Evolutionary conservation across 768 basidiomycete genomes (phyloP), one percentile per base, ranked within the genome.

Genomic region (Piloderma croceum): DNA sequence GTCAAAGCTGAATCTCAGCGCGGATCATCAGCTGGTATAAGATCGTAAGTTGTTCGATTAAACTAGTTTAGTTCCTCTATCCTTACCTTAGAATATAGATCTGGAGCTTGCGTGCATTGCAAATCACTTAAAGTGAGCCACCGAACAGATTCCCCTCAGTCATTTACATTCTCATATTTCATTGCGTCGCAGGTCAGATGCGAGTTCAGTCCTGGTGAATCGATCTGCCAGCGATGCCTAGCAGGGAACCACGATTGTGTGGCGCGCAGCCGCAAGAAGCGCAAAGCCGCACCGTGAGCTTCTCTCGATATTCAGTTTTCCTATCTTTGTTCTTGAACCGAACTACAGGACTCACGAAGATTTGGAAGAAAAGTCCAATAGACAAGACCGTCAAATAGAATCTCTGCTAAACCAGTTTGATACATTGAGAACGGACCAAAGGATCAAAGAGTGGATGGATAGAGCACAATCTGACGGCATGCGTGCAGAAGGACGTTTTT

Each of bases 51-150:
- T 39, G 21, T 18, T 25, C 24, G 24, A 15, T 17, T 39, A 11
- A 20, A 11, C 12, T 29, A 9, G 38, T 39, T 12, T 5, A 3
- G 6, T 39, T 25, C 22, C 38, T 23, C 15, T 29, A 13, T 10
- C 24, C 11, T 17, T 18, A 34, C 13, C 23, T 34, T 39, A n/a
- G 19, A 20, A 24, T 10, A 27, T 37, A 76, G 76, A 24, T 62
- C 68, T 39, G 71, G 73, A 19, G 76, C 75, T 22, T 77, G 76
- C 54, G 68, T 73, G 20, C 71, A 77, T 43, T 78, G 76, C 57
- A 77, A 78, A 56, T 71, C 73, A 5, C 63, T 77, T 32, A 78
- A 77, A 57, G 76, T 73, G 36, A 34, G 59, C 20, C 21, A 24
- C 39, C 31, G 22, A 32, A 13, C 13, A 19, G 12, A 22, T 20